Evolutionary conservation across 768 basidiomycete species (phyloP).

Genomic region (Termitomyces sp.): DNA sequence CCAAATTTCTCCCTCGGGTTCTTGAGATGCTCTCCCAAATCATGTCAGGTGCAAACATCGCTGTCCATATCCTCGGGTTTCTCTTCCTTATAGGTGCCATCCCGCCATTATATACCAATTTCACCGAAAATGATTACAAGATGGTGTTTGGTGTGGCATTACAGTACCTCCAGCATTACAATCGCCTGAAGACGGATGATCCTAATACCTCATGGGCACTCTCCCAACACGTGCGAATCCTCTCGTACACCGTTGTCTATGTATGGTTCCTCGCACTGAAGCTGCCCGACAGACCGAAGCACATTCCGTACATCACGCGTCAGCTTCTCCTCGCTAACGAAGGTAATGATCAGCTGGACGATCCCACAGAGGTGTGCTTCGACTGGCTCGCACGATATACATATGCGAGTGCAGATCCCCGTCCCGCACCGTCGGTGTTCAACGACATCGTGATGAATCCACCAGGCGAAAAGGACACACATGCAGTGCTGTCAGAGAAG

Average conservation of each 20-base stretch:
- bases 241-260: conserved; percentile 90
- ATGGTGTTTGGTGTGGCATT: conserved; percentile 93
- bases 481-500: conserved; percentile 56
- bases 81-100: conserved; percentile 84
- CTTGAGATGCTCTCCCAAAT: conserved; percentile 88
- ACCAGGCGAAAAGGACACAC: conserved; percentile 29
- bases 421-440: conserved; percentile 77
- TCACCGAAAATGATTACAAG: conserved; percentile 88
- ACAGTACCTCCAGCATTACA: conserved; percentile 92
- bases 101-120: conserved; percentile 78
- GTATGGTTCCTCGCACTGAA: conserved; percentile 92
- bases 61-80: conserved; percentile 95
- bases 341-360: conserved; percentile 70
- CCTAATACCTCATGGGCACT: conserved; percentile 78
- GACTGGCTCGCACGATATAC: conserved; percentile 97
- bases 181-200: conserved; percentile 47
- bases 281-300: conserved; percentile 73
- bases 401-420: conserved; percentile 90
- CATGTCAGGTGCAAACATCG: conserved; percentile 91
- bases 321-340: conserved; percentile 87
- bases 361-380: conserved; percentile 93
- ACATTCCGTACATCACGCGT: conserved; percentile 83
- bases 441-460: conserved; percentile 77
- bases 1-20: conserved; percentile 74
- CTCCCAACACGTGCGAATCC: conserved; percentile 86